Evolutionary conservation across 148 eudicot genomes (phyloP).

Genomic region (Linanthus parryae): DNA sequence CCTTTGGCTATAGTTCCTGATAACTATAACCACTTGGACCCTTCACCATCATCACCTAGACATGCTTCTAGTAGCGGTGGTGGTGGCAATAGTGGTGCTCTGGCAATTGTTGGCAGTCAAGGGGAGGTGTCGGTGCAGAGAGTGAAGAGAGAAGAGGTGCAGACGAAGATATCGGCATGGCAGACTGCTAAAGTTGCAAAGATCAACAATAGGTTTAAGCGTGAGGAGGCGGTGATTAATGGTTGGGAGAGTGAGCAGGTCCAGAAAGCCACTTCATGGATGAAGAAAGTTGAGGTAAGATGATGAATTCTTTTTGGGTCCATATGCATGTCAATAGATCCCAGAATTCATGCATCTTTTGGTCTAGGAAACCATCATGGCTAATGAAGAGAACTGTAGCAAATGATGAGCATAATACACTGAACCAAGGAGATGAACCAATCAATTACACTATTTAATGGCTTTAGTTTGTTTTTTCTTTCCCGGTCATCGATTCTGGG

Average conservation of each 20-base stretch:
- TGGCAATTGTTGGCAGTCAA: conserved; percentile 10
- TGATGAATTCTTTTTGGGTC: too few relatives aligned
- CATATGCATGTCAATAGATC: too few relatives aligned
- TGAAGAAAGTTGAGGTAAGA: conserved; percentile 91
- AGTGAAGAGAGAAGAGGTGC: conserved; percentile 92
- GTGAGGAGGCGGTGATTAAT: conserved; percentile 75
- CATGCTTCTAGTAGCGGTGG: not conserved
- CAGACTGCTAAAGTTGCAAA: conserved; percentile 83
- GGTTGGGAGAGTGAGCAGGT: conserved; percentile 93
- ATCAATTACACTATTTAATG: too few relatives aligned
- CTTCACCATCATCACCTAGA: conserved; percentile 27
- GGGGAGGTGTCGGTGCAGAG: conserved; percentile 39
- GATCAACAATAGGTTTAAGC: conserved; percentile 77
- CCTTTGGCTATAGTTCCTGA: conserved; percentile 84
- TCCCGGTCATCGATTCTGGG: too few relatives aligned
- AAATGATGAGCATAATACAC: too few relatives aligned
- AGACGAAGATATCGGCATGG: conserved; percentile 86
- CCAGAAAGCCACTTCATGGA: conserved; percentile 70
- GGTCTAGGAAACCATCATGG: too few relatives aligned
- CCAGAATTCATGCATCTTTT: too few relatives aligned
- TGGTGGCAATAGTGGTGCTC: conserved; percentile 1
- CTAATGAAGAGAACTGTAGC: too few relatives aligned
- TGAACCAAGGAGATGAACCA: too few relatives aligned
- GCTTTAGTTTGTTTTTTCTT: too few relatives aligned
- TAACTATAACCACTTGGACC: conserved; percentile 31